Conservation (phyloP, 371 early-diverging fungal genomes). For the Mucor indicus region DNA sequence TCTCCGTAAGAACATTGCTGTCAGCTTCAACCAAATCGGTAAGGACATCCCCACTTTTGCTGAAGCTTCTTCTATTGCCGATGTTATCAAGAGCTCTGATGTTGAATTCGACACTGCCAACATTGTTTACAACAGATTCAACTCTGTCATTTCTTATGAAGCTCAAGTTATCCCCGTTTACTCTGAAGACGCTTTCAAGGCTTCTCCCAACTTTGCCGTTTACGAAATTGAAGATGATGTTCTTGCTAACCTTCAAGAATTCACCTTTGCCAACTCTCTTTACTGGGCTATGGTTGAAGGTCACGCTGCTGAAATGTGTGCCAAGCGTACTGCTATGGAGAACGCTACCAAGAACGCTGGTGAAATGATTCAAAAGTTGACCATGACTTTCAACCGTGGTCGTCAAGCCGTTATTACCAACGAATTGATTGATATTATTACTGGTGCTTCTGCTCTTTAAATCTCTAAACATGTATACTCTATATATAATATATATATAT, state of each 20-base stretch:
- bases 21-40: constrained; percentile 90
- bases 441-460: constrained; percentile 90
- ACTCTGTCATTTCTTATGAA: constrained; percentile 93
- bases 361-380: constrained; percentile 73
- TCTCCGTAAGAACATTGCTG: constrained; percentile 66
- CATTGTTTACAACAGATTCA: constrained; percentile 94
- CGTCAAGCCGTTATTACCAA: constrained; percentile 97
- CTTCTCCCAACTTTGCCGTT: constrained; percentile 82
- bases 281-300: constrained; percentile 97
- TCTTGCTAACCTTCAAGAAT: constrained; percentile 89
- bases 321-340: constrained; percentile 98
- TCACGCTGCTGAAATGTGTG: constrained; percentile 95
- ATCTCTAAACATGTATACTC: too few species aligned
- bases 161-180: constrained; percentile 62
- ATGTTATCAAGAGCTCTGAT: constrained; percentile 67
- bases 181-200: constrained; percentile 71
- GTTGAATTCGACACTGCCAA: constrained; percentile 71
- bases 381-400: constrained; percentile 91
- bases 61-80: constrained; percentile 85
- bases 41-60: constrained; percentile 87
- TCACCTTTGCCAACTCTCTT: constrained; percentile 88
- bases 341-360: constrained; percentile 99
- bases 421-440: constrained; percentile 94
- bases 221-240: constrained; percentile 92
- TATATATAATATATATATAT: too few species aligned